A percentile compares a stretch with the other conserved stretches of the same genome.
Evolutionary conservation across 768 basidiomycete genomes (phyloP).

Genomic region (Pholiota microspora): DNA sequence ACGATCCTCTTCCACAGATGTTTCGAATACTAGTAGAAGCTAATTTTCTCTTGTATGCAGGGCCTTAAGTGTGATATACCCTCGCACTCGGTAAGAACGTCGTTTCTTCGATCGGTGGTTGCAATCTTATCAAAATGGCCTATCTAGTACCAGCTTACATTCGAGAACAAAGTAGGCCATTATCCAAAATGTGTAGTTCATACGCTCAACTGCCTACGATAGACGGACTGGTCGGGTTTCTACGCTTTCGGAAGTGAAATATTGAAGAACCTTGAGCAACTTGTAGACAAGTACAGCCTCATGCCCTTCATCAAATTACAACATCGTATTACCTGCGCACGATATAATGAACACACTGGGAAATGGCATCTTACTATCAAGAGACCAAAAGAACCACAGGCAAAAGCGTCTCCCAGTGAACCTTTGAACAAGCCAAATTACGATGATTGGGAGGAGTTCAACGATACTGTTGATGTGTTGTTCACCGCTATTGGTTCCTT

Average conservation of each 20-base stretch:
- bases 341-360: constrained; percentile 46
- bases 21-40: not conserved
- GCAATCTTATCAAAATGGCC: not conserved
- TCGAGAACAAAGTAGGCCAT: constrained; percentile 45
- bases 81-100: constrained; percentile 43
- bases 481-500: constrained; percentile 52
- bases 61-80: constrained; percentile 65
- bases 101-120: not conserved
- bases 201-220: not conserved
- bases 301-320: constrained; percentile 50
- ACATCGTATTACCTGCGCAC: constrained; percentile 52
- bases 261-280: constrained; percentile 45
- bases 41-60: constrained; percentile 20
- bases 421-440: constrained; percentile 6
- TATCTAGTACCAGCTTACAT: constrained; percentile 57
- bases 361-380: constrained; percentile 58
- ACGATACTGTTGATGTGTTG: constrained; percentile 55
- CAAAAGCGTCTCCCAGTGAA: not conserved
- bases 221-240: constrained; percentile 62
- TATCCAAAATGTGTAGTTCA: not conserved
- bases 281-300: constrained; percentile 58
- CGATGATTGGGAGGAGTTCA: constrained; percentile 40
- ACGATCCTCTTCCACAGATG: not conserved
- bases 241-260: constrained; percentile 64
- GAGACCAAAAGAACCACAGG: constrained; percentile 17